These are phyloP conservation scores for Boechera stricta DNA, from an alignment of 345 rosid species.

Conservation along the genomic window DNA sequence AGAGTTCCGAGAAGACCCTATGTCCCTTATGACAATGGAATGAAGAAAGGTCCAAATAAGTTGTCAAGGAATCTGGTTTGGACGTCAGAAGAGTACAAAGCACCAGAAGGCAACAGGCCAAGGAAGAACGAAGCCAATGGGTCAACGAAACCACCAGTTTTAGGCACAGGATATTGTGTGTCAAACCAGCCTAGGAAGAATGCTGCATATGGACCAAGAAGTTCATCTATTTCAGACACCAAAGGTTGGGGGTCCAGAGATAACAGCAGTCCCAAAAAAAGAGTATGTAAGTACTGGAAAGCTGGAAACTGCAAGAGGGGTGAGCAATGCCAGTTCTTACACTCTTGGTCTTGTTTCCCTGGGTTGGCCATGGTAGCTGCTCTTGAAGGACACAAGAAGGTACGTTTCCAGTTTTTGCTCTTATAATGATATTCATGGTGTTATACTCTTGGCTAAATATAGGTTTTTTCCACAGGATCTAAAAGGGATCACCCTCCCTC, in stretches of 20 bases:
- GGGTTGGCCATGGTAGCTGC: conserved; percentile 40
- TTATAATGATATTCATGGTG: not conserved
- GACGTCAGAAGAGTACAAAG: conserved; percentile 20
- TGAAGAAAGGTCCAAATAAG: conserved; percentile 23
- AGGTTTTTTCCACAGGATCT: conserved; percentile 40
- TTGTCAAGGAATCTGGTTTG: conserved; percentile 45
- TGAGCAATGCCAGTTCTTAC: conserved; percentile 43
- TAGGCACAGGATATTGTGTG: not conserved
- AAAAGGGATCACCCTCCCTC: conserved; percentile 59
- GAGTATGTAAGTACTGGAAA: conserved; percentile 43
- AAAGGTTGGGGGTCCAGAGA: conserved; percentile 10
- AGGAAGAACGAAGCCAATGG: conserved; percentile 8
- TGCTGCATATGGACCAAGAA: conserved; percentile 7
- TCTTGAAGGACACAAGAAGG: conserved; percentile 49
- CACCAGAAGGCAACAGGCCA: conserved; percentile 25
- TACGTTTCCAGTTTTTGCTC: not conserved
- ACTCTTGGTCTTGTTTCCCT: conserved; percentile 42
- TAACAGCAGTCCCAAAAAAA: conserved; percentile 14
- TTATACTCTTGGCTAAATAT: not conserved
- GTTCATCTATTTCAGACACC: conserved; percentile 12
- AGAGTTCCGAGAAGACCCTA: conserved; percentile 33
- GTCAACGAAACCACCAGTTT: conserved; percentile 15
- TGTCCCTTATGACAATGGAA: conserved; percentile 14
- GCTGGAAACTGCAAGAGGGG: conserved; percentile 45
- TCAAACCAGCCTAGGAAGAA: conserved; percentile 5